Evolutionary conservation across 306 rosid genomes (phyloP).

Genomic region (Gleditsia sinensis): DNA sequence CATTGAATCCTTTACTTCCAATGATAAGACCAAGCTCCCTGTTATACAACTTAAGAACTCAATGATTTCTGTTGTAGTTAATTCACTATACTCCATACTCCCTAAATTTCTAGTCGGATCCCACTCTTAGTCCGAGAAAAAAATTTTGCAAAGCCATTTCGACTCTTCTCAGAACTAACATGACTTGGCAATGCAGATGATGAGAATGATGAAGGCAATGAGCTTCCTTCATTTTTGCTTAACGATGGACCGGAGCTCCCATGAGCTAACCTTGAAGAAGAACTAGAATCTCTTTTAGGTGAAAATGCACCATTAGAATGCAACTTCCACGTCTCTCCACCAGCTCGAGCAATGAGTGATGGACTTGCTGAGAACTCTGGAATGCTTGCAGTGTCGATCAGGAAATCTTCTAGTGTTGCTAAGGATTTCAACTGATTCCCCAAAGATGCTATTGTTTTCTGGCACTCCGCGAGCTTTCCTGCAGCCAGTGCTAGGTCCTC

Average conservation of each 20-base stretch:
- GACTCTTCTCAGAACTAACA: conserved; percentile 66
- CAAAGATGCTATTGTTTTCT: conserved; percentile 90
- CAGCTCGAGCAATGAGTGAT: conserved; percentile 38
- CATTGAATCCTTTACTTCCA: conserved; percentile 12
- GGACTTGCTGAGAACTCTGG: conserved; percentile 56
- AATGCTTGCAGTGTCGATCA: conserved; percentile 63
- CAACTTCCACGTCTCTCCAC: conserved; percentile 58
- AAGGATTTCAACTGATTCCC: conserved; percentile 83
- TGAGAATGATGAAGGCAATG: conserved; percentile 55
- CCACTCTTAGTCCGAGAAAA: conserved; percentile 94
- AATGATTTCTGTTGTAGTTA: conserved; percentile 23
- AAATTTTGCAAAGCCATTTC: conserved; percentile 87
- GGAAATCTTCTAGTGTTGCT: conserved; percentile 89
- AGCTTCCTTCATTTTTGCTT: conserved; percentile 49
- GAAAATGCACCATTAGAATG: conserved; percentile 68
- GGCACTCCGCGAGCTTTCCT: conserved; percentile 91
- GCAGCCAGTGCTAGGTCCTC: conserved; percentile 89
- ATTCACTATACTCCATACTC: conserved; percentile 10
- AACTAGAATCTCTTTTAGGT: conserved; percentile 63
- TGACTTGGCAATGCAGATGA: conserved; percentile 47
- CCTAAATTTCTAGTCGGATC: conserved; percentile 72
- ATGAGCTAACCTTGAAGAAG: conserved; percentile 45
- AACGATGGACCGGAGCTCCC: conserved; percentile 42
- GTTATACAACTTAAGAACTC: conserved; percentile 37
- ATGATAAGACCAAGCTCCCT: conserved; percentile 28